A percentile compares a stretch with the other conserved stretches of the same genome.
Conservation (phyloP, 192 early-diverging fungal genomes). For the Linnemannia hyalina region DNA sequence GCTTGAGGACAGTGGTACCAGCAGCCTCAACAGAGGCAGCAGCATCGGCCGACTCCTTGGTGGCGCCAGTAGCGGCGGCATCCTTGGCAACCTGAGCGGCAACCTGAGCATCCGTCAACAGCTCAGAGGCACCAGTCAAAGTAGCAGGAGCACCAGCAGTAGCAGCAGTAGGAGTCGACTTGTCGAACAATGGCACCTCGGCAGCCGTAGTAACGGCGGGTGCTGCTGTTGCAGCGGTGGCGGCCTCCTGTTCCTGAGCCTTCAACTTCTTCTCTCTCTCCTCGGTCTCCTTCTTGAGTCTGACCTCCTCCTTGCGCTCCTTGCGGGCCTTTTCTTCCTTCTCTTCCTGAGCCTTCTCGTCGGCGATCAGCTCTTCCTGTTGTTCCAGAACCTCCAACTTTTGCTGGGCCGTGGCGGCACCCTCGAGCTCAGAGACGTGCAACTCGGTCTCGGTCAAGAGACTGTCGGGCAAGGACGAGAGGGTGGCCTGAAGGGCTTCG, state of each 20-base stretch:
- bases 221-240: constrained; percentile 12
- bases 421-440: constrained; percentile 89
- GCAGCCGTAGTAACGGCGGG: not conserved
- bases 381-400: constrained; percentile 94
- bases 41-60: constrained; percentile 30
- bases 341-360: constrained; percentile 93
- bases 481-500: constrained; percentile 93
- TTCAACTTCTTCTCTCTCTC: constrained; percentile 46
- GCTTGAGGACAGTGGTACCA: constrained; percentile 12
- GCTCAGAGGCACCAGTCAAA: constrained; percentile 23
- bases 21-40: constrained; percentile 6
- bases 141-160: constrained; percentile 43
- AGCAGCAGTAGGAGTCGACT: constrained; percentile 27
- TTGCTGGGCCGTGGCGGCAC: constrained; percentile 92
- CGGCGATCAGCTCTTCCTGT: constrained; percentile 97
- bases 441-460: constrained; percentile 90
- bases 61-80: constrained; percentile 18
- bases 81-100: constrained; percentile 41
- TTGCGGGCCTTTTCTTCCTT: constrained; percentile 61
- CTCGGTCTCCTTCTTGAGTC: constrained; percentile 62
- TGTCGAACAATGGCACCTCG: constrained; percentile 22
- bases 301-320: constrained; percentile 69
- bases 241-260: constrained; percentile 31
- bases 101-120: constrained; percentile 52
- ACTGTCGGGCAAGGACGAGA: constrained; percentile 92